Conservation (phyloP, 371 early-diverging fungal genomes). For the Mortierella sp. region DNA sequence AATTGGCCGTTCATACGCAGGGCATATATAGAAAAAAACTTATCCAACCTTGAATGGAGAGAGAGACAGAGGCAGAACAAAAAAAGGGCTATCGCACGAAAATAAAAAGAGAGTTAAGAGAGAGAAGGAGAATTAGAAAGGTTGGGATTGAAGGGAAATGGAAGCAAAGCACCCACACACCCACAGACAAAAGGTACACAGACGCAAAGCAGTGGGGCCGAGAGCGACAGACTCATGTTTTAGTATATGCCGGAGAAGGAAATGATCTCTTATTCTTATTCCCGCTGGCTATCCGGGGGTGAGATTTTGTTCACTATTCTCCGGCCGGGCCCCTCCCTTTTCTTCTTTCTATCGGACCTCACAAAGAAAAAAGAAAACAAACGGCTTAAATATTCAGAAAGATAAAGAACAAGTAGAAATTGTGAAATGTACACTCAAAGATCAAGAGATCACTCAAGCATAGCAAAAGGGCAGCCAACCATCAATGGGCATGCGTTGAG, state of each 20-base stretch:
- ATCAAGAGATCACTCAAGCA: neutral
- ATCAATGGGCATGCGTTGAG: neutral
- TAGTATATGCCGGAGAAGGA: neutral
- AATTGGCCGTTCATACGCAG: constrained; percentile 8
- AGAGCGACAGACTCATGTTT: neutral
- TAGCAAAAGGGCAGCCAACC: constrained; percentile 8
- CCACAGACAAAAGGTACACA: neutral
- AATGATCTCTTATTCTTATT: neutral
- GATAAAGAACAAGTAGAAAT: neutral
- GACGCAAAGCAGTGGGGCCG: neutral
- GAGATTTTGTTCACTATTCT: neutral
- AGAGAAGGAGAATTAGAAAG: neutral
- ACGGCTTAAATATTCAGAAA: neutral
- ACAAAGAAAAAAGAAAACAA: neutral
- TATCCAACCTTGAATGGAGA: too few species aligned
- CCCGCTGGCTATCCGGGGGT: constrained; percentile 2
- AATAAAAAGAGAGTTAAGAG: neutral
- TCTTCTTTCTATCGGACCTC: constrained; percentile 1
- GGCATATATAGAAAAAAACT: too few species aligned
- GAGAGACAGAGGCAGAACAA: neutral
- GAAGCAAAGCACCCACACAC: neutral
- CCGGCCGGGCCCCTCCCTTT: neutral
- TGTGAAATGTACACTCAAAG: neutral
- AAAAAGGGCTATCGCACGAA: neutral
- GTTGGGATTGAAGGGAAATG: neutral